Percentiles rank a stretch among this genome's conserved stretches.
phyloP scores from a whole-genome alignment of 805 yeast species.

The Ogataea nitratoaversa region DNA sequence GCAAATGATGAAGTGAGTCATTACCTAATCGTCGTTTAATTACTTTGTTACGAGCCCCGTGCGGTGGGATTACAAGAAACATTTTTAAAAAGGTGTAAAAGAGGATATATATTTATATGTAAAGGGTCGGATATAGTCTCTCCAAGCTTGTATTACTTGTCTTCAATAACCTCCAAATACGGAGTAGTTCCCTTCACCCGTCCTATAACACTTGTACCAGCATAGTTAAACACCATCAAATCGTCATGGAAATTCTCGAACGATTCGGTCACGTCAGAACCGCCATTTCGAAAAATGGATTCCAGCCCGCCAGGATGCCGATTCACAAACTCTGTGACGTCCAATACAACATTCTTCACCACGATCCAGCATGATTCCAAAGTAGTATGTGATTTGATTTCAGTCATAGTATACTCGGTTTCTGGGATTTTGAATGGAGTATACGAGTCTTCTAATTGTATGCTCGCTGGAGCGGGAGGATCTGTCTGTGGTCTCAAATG shows the following conservation, averaged over 20 bases:
- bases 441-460: too few species aligned
- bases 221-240: conserved; percentile 46
- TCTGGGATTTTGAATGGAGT: conserved; percentile 37
- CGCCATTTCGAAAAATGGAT: conserved; percentile 64
- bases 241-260: conserved; percentile 60
- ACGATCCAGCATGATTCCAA: conserved; percentile 50
- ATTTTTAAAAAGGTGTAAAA: too few species aligned
- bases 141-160: too few species aligned
- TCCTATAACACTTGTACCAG: conserved; percentile 46
- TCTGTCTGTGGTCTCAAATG: too few species aligned
- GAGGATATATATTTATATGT: too few species aligned
- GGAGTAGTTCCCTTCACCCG: conserved; percentile 45
- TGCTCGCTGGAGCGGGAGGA: too few species aligned
- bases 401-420: conserved; percentile 42
- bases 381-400: conserved; percentile 44
- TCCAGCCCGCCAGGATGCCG: conserved; percentile 76
- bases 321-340: conserved; percentile 40
- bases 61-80: too few species aligned
- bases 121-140: too few species aligned
- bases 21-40: too few species aligned
- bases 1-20: too few species aligned
- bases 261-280: conserved; percentile 61
- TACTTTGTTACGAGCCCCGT: too few species aligned
- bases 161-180: conserved; percentile 27
- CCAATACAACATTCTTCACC: conserved; percentile 48